Evolutionary conservation across 129 eudicot species (phyloP).

Genomic region (Lonicera japonica): DNA sequence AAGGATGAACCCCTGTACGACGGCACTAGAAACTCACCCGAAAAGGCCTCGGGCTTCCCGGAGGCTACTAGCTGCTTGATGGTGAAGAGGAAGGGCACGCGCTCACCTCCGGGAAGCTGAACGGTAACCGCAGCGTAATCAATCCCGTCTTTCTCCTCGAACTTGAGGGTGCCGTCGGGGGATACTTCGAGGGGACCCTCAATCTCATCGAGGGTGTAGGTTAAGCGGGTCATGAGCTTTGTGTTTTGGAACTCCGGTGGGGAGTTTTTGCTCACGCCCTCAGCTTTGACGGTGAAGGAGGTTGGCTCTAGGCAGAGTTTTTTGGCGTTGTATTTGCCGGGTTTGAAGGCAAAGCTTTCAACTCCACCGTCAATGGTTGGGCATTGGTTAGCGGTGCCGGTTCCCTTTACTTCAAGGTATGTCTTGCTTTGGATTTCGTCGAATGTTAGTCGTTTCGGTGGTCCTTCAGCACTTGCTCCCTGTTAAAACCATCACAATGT

Average conservation of each 20-base stretch:
- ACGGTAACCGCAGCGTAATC: constrained; percentile 95
- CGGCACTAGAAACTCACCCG: constrained; percentile 79
- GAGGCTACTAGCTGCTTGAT: constrained; percentile 78
- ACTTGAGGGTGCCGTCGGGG: constrained; percentile 62
- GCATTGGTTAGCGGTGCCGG: constrained; percentile 96
- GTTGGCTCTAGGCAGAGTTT: constrained; percentile 91
- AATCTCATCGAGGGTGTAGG: constrained; percentile 91
- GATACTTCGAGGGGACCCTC: constrained; percentile 92
- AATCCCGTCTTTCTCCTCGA: constrained; percentile 91
- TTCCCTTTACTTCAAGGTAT: constrained; percentile 84
- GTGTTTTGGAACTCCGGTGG: constrained; percentile 89
- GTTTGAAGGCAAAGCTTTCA: constrained; percentile 52
- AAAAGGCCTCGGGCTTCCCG: constrained; percentile 68
- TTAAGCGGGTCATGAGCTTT: constrained; percentile 90
- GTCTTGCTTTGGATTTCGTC: constrained; percentile 95
- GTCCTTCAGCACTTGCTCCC: constrained; percentile 92
- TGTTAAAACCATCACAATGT: constrained; percentile 12
- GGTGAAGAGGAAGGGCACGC: constrained; percentile 89
- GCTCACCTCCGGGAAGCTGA: constrained; percentile 94
- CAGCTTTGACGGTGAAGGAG: constrained; percentile 86
- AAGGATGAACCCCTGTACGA: constrained; percentile 94
- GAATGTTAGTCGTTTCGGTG: constrained; percentile 67
- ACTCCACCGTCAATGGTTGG: constrained; percentile 81
- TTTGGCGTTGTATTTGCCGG: constrained; percentile 83
- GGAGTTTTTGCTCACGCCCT: constrained; percentile 64